phyloP scores from a whole-genome alignment of 2,329 filamentous ascomycete species.

The Apiospora arundinis region DNA sequence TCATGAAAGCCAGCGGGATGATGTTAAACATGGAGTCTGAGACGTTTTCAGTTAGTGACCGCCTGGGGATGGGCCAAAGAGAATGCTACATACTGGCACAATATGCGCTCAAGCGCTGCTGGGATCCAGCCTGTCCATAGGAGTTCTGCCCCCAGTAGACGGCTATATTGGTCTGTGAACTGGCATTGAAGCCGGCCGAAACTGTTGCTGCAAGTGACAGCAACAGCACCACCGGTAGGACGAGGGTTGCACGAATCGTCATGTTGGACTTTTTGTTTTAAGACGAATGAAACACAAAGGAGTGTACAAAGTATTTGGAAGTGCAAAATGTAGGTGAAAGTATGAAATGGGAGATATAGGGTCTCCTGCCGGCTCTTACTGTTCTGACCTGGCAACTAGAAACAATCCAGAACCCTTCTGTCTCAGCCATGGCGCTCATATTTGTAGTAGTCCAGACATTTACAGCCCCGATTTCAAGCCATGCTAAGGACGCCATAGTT shows the following conservation, averaged over 20 bases:
- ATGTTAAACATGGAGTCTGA: constrained; percentile 57
- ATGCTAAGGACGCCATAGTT: neutral
- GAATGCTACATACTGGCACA: constrained; percentile 57
- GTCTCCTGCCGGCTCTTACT: neutral
- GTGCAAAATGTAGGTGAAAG: neutral
- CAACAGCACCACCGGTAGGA: constrained; percentile 21
- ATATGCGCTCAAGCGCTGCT: constrained; percentile 63
- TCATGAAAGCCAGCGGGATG: constrained; percentile 69
- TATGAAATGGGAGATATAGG: neutral
- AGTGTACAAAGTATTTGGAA: neutral
- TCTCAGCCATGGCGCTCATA: neutral
- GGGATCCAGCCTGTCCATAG: constrained; percentile 52
- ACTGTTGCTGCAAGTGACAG: constrained; percentile 37
- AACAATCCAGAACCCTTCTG: neutral
- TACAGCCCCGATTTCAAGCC: neutral
- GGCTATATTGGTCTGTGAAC: constrained; percentile 60
- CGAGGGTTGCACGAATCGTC: neutral
- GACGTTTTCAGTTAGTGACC: constrained; percentile 27
- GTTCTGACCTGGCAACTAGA: neutral
- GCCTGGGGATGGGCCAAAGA: neutral
- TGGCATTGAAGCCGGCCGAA: constrained; percentile 52
- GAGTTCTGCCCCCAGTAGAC: constrained; percentile 79
- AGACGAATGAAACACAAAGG: neutral
- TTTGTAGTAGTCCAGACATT: neutral
- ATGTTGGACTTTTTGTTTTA: neutral